Base-by-base conservation (phyloP, 2,329 filamentous ascomycete genomes). In the Ascochyta viciae-villosae region DNA sequence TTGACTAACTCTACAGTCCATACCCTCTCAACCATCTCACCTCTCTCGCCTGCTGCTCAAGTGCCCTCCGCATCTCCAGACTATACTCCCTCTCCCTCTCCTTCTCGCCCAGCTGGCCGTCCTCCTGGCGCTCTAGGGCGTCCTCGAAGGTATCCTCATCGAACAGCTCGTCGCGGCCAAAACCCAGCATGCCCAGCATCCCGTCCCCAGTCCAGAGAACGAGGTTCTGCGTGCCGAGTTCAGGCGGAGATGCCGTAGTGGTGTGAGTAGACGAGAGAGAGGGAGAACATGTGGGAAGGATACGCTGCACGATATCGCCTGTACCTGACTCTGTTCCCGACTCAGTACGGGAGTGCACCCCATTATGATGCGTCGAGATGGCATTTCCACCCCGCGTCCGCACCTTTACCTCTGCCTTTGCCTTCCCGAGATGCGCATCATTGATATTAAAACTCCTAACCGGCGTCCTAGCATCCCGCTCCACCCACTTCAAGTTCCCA, bases 401-500 rank as follows among this genome's bases (percentile, higher is more conserved):
- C 19, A 19, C 19, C 19, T 19, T 19, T 19, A 19, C 19, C 19
- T 29, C 27, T 10, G 6, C 27, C 8, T 29, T 10, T 10, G 3
- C 12, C 3, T 8, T 10, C 9, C 8, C 9, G 1, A 4, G 19
- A 16, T 10, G 2, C 2, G 19, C 4, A 10, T 78, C 75, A 54
- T 87, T 87, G 68, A 88, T 82, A 61, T 86, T 87, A 73, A 83
- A 83, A 0, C 78, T 77, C 13, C 85, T 78, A 5, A 87, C 80
- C 24, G 81, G 77, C 8, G 80, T 80, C 34, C 77, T 78, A 0
- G 90, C 92, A 68, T 97, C 92, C 33, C 93, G 83, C 75, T 98
- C 94, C 40, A 96, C 86, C 93, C 94, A 98, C 73, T 92, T 94
- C 60, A 98, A 75, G 46, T 89, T 87, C 0, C 94, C 94, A 23